Percentiles rank a stretch among this genome's conserved stretches.
Evolutionary conservation across 768 basidiomycete genomes (phyloP).

Genomic region (Plicaturopsis crispa): DNA sequence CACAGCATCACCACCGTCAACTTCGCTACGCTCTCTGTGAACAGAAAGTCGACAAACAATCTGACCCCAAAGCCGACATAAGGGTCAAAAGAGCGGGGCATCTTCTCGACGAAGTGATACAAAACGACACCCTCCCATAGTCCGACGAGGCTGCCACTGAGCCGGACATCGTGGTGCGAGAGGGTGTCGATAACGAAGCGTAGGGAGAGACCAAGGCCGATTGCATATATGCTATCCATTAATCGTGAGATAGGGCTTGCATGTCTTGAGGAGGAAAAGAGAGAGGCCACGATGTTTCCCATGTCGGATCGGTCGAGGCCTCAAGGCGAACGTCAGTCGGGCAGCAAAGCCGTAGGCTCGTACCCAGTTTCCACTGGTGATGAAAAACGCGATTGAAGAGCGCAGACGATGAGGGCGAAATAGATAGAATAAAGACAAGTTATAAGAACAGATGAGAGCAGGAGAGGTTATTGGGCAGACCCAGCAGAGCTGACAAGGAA

Average conservation of each 20-base stretch:
- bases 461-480: too few species aligned
- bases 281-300: too few species aligned
- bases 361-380: too few species aligned
- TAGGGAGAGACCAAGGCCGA: slow-evolving; percentile 57
- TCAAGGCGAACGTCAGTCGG: too few species aligned
- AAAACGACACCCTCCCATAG: slow-evolving; percentile 76
- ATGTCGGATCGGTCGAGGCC: too few species aligned
- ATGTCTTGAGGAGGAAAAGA: too few species aligned
- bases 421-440: too few species aligned
- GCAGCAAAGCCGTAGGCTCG: too few species aligned
- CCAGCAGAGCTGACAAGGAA: too few species aligned
- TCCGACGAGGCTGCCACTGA: slow-evolving; percentile 62
- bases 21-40: slow-evolving; percentile 47
- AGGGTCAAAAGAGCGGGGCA: slow-evolving; percentile 59
- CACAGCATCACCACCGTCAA: slow-evolving; percentile 43
- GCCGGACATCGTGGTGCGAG: slow-evolving; percentile 38
- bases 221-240: slow-evolving; percentile 69
- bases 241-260: slow-evolving; percentile 7
- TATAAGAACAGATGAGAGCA: too few species aligned
- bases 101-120: slow-evolving; percentile 63
- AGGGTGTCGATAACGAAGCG: slow-evolving; percentile 54
- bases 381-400: too few species aligned
- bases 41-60: slow-evolving; percentile 64
- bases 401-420: too few species aligned
- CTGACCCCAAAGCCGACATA: slow-evolving; percentile 61